These are phyloP conservation scores for Henckelia pumila DNA, from an alignment of 257 asterid species.

Conservation along the genomic window DNA sequence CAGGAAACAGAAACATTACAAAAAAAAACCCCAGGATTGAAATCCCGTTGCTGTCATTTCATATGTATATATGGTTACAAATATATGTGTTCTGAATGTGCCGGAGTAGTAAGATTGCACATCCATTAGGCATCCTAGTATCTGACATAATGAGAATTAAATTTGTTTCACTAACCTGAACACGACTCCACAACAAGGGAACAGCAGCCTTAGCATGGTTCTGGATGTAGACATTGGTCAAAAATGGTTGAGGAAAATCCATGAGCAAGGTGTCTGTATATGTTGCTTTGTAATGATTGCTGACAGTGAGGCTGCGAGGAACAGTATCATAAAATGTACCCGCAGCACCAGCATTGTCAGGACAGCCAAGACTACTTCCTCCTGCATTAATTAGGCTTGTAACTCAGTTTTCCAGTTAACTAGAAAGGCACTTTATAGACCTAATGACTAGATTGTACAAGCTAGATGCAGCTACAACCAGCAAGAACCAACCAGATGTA, in stretches of 20 bases:
- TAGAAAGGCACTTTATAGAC: conserved; percentile 21
- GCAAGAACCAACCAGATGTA: not conserved
- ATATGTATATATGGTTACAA: not conserved
- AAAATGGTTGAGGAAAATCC: conserved; percentile 91
- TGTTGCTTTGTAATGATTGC: conserved; percentile 74
- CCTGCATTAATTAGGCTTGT: conserved; percentile 43
- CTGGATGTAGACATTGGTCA: conserved; percentile 78
- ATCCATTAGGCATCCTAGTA: not conserved
- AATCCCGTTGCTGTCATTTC: not conserved
- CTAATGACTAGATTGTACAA: not conserved
- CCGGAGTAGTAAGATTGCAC: not conserved
- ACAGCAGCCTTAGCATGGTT: conserved; percentile 91
- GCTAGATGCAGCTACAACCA: conserved; percentile 1
- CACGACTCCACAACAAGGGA: conserved; percentile 99
- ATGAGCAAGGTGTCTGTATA: conserved; percentile 86
- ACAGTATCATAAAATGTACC: conserved; percentile 95
- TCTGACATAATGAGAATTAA: not conserved
- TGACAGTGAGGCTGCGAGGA: conserved; percentile 91
- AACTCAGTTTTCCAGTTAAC: conserved; percentile 17
- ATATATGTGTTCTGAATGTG: not conserved
- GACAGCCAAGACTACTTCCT: conserved; percentile 92
- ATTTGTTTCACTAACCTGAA: conserved; percentile 58
- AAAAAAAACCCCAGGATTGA: not conserved
- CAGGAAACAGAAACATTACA: not conserved
- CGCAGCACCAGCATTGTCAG: conserved; percentile 95